These are phyloP conservation scores for Straminergon stramineum DNA, from an alignment of 225 moss, liverwort and hornwort genomes.

Conservation along the genomic window DNA sequence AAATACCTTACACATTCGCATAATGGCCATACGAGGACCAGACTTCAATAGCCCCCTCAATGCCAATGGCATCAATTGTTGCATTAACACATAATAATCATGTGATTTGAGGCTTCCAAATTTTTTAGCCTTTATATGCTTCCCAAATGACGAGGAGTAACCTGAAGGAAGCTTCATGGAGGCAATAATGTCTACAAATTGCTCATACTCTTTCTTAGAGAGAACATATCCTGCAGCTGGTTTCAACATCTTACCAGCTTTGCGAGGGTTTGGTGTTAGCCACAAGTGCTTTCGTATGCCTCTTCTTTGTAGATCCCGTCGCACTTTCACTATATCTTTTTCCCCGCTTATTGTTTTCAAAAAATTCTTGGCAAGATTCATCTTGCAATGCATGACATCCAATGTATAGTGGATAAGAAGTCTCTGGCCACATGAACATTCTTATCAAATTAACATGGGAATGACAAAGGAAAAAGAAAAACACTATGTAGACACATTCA, in stretches of 20 bases:
- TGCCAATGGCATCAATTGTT: neutral
- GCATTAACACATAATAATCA: neutral
- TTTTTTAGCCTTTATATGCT: neutral
- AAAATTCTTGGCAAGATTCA: neutral
- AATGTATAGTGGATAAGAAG: neutral
- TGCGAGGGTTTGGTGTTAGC: neutral
- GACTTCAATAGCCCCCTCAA: neutral
- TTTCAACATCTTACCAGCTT: neutral
- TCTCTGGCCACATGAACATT: fast-evolving
- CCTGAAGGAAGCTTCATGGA: neutral
- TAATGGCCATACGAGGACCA: neutral
- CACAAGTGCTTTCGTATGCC: neutral
- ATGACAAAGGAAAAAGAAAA: too few species aligned
- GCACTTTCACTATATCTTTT: neutral
- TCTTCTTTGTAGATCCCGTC: neutral
- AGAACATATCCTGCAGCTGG: neutral
- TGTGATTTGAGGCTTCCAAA: neutral
- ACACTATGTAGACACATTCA: too few species aligned
- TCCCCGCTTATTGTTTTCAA: neutral
- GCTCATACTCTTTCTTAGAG: neutral
- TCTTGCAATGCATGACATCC: neutral
- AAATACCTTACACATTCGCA: neutral
- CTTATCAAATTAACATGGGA: fast-evolving
- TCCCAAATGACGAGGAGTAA: neutral
- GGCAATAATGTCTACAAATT: neutral